phyloP scores from a whole-genome alignment of 352 stramenopile genomes.

The Pythium phragmiticola region DNA sequence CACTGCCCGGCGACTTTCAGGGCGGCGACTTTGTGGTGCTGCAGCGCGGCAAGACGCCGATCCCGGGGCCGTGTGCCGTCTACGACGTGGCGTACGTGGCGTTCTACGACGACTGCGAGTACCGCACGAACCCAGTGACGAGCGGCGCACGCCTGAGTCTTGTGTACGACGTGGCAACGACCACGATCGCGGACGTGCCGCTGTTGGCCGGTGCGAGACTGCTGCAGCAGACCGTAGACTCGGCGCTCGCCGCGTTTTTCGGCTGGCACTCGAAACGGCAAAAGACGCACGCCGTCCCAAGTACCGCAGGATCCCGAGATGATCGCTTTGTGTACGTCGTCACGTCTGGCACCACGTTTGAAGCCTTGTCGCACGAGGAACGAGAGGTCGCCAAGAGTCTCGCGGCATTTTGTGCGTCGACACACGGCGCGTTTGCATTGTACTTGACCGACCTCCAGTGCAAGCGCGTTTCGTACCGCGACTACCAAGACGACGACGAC shows the following conservation, averaged over 20 bases:
- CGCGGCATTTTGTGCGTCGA: slow-evolving; percentile 6
- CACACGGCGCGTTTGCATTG: background rate
- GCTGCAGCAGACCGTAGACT: background rate
- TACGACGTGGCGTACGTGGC: slow-evolving; percentile 11
- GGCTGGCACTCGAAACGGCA: background rate
- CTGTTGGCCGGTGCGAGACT: background rate
- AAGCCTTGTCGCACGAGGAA: background rate
- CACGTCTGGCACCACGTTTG: background rate
- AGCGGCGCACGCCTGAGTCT: background rate
- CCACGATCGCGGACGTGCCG: background rate
- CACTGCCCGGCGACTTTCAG: slow-evolving; percentile 3
- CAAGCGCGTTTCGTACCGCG: no score
- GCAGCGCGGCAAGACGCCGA: background rate
- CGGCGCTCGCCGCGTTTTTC: background rate
- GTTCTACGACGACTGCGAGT: background rate
- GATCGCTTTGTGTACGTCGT: slow-evolving; percentile 10
- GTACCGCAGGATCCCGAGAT: background rate
- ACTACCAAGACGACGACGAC: background rate
- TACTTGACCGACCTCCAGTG: slow-evolving; percentile 3
- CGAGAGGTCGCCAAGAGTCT: background rate
- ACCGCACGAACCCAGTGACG: background rate
- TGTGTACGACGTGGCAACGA: background rate
- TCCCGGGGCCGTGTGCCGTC: background rate
- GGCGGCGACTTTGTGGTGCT: slow-evolving; percentile 8
- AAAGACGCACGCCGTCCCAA: background rate